Base-by-base conservation (phyloP, 192 early-diverging fungal genomes). In the Geosiphon pyriformis region DNA sequence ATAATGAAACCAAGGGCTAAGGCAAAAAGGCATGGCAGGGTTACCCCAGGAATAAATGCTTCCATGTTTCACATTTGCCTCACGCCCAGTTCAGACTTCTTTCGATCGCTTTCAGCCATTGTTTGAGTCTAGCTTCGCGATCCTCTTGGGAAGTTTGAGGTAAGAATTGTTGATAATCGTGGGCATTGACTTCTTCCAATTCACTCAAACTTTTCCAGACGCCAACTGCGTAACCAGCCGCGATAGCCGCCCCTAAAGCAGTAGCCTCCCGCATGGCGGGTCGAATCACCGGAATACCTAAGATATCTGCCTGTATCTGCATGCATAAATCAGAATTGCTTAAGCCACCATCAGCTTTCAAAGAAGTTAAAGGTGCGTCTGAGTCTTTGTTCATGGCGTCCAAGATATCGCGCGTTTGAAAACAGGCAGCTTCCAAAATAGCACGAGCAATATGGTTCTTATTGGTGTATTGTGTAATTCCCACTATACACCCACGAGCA, bases 321-420 rank as follows among this genome's bases (percentile, higher is more conserved):
- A 97, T 97, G 59, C 85, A 82, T 35, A 91, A 55, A 64, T 94
- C 90, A 26, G 93, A 94, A 74, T 91, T 91, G 31, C 91, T 92
- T 72, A 97, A 74, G 11, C 94, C 94, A n/a, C 94, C 94, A 69
- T 97, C 94, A n/a, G 94, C 94, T 34, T 89, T 87, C 18, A 97
- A 78, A n/a, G 80, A 65, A 22, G 78, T 76, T 58, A 97, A 79
- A 2, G 85, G 84, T 4, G 73, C 71, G 60, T 85, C 83, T 17
- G 83, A 82, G 61, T 93, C 92, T 26, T 78, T 77, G 75, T 92
- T 89, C 90, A 95, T 97, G 48, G 92, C 91, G 11, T 95, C 89
- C 15, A 96, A 74, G 57, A 94, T 85, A 50, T 92, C 93, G 10
- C 84, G 85, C 32, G 91, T 87, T 73, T 97, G 94, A 80, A 88